phyloP scores from a whole-genome alignment of 2,329 filamentous ascomycete genomes.

The Colletotrichum acutatum region DNA sequence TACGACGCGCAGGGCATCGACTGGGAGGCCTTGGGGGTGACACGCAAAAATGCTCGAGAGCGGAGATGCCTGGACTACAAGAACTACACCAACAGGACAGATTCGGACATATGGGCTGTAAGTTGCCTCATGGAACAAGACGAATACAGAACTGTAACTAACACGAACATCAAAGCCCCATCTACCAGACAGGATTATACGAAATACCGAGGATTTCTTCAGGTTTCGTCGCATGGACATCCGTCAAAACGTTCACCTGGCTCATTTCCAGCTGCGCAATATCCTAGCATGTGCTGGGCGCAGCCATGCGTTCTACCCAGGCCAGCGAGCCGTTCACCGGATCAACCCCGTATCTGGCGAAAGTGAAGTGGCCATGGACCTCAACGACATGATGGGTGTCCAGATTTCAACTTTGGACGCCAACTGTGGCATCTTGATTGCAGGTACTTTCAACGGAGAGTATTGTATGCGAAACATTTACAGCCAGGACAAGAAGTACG shows the following conservation, averaged over 20 bases:
- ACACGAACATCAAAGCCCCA: slow-evolving; percentile 30
- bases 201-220: slow-evolving; percentile 62
- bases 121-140: slow-evolving; percentile 42
- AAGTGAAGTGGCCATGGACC: slow-evolving; percentile 56
- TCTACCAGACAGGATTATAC: slow-evolving; percentile 48
- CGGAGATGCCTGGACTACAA: slow-evolving; percentile 60
- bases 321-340: slow-evolving; percentile 58
- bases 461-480: slow-evolving; percentile 62
- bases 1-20: slow-evolving; percentile 70
- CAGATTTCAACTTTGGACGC: slow-evolving; percentile 64
- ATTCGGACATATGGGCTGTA: slow-evolving; percentile 60
- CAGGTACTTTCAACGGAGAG: slow-evolving; percentile 68
- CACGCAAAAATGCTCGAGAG: slow-evolving; percentile 59
- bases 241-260: slow-evolving; percentile 61
- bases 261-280: slow-evolving; percentile 76
- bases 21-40: slow-evolving; percentile 65
- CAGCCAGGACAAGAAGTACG: slow-evolving; percentile 48
- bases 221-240: slow-evolving; percentile 68
- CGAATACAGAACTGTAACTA: background rate
- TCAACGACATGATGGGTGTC: slow-evolving; percentile 51
- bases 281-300: slow-evolving; percentile 67
- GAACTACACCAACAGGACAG: slow-evolving; percentile 67
- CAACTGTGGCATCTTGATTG: slow-evolving; percentile 65
- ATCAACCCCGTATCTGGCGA: slow-evolving; percentile 62
- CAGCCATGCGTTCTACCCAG: slow-evolving; percentile 68